Evolutionary conservation across 306 rosid genomes (phyloP).

Genomic region (Gillenia trifoliata): DNA sequence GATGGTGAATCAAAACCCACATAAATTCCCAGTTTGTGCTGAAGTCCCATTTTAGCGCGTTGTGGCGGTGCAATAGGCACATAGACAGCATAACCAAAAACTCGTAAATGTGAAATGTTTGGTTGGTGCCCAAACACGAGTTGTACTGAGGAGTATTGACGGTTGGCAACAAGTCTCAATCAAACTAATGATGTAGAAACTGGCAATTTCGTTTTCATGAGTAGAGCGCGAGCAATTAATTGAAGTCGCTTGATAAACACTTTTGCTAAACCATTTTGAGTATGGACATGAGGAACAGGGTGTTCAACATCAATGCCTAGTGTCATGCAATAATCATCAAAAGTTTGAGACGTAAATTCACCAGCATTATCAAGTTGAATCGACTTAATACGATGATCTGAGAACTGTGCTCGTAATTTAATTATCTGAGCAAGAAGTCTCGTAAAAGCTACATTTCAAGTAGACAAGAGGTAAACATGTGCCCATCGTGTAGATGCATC

Average conservation of each 20-base stretch:
- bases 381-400: neutral
- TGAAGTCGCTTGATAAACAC: neutral
- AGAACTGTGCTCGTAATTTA: too few relatives aligned
- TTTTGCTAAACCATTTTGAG: neutral
- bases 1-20: neutral
- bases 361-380: neutral
- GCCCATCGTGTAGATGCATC: too few relatives aligned
- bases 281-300: too few relatives aligned
- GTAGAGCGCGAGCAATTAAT: too few relatives aligned
- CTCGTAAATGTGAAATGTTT: neutral
- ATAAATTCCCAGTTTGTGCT: neutral
- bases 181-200: neutral
- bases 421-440: too few relatives aligned
- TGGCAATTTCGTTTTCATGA: neutral
- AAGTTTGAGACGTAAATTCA: neutral
- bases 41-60: neutral
- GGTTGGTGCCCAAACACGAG: neutral
- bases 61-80: neutral
- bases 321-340: conserved; percentile 1
- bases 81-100: neutral
- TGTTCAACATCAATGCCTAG: too few relatives aligned
- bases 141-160: neutral
- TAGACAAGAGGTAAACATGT: too few relatives aligned
- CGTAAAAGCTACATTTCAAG: too few relatives aligned
- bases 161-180: neutral